Base-by-base conservation (phyloP, 441 rosid genomes). In the Sinapis alba region DNA sequence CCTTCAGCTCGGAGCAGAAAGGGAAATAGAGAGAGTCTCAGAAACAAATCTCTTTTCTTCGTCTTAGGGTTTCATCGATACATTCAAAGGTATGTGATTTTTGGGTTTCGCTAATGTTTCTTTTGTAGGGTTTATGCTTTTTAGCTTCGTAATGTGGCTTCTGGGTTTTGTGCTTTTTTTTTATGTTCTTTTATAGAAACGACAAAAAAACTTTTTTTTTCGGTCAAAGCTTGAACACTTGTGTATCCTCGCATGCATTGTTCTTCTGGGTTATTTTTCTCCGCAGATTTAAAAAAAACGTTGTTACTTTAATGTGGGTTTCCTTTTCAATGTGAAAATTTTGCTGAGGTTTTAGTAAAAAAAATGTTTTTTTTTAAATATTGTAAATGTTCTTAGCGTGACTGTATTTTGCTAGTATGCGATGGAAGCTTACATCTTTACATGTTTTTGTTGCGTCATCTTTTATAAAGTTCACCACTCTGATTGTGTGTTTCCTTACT, bases 71-170 rank as follows among this genome's bases (percentile, higher is more conserved):
- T 66, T 62, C 67, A 15, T 19, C 59, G 16, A 6, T 54, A 54
- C 26, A 12, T 9, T 20, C 32, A 20, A 3, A 68, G 74, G 74
- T 68, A n/a, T n/a, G 19, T 20, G 27, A 32, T 13, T 74, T 32
- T 54, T 75, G 58, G 69, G 58, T 26, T 24, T 62, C 13, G 11
- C 0, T 7, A 10, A 23, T 19, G 20, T 10, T 23, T 51, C 5
- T 60, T 15, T 19, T 24, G 27, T 34, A 12, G 26, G 9, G 32
- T 27, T 36, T 53, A 51, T 54, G 69, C 3, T 51, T 24, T n/a
- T n/a, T n/a, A n/a, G n/a, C n/a, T n/a, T 50, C 7, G 45, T 47
- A 74, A 76, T 76, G 80, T 76, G 30, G 43, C 30, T 76, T 45
- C 71, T 64, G 56, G 45, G 34, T 43, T 41, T n/a, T n/a, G n/a